phyloP scores from a whole-genome alignment of 2,329 filamentous ascomycete species.

The Beauveria brongniartii region DNA sequence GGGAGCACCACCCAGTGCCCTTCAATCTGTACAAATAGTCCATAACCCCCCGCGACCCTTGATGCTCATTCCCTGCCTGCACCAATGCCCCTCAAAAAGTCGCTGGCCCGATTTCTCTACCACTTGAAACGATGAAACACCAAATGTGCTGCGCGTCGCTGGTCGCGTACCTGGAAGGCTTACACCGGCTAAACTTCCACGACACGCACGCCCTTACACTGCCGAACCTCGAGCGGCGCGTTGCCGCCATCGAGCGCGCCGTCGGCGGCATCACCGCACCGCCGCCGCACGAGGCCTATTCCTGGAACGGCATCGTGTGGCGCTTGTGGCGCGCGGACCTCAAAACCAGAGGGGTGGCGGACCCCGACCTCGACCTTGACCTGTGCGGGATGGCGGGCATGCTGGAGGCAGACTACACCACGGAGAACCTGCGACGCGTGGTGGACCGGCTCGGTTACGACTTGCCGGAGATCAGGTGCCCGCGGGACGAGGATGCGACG shows the following conservation, averaged over 20 bases:
- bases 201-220: background rate
- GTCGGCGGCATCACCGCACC: background rate
- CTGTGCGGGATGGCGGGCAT: too few relatives aligned
- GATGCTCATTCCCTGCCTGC: too few relatives aligned
- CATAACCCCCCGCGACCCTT: too few relatives aligned
- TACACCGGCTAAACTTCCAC: background rate
- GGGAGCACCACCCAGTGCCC: too few relatives aligned
- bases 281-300: background rate
- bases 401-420: too few relatives aligned
- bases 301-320: background rate
- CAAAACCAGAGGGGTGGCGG: too few relatives aligned
- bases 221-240: background rate
- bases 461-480: background rate
- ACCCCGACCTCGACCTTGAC: too few relatives aligned
- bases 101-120: background rate
- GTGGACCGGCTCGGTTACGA: background rate
- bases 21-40: too few relatives aligned
- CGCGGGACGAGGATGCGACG: background rate
- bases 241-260: background rate
- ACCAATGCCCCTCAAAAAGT: too few relatives aligned
- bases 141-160: background rate
- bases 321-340: background rate
- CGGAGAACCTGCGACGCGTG: too few relatives aligned
- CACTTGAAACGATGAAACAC: background rate
- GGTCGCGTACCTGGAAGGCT: background rate